A percentile compares a stretch with the other conserved stretches of the same genome.
Conservation (phyloP, 345 rosid species). For the Passiflora organensis region DNA sequence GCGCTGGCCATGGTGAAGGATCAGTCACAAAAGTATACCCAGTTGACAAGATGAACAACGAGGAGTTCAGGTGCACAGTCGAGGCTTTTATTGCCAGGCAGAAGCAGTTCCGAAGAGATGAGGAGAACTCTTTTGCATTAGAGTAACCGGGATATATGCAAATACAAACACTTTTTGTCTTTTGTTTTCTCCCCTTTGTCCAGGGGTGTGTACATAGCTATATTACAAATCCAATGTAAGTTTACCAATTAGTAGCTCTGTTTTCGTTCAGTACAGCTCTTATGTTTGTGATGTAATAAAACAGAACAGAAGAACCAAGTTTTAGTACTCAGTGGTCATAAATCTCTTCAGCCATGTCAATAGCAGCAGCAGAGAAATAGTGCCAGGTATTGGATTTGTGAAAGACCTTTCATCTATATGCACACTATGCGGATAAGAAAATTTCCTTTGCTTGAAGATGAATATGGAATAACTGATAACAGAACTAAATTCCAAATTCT, state of each 20-base stretch:
- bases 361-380: no score
- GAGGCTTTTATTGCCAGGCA: constrained; percentile 83
- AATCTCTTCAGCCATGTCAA: neutral
- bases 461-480: neutral
- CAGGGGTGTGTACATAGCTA: constrained; percentile 18
- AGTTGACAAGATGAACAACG: constrained; percentile 66
- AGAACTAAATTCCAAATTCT: constrained; percentile 17
- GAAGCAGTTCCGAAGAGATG: constrained; percentile 60
- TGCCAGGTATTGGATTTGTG: no score
- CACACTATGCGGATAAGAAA: neutral
- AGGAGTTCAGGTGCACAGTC: constrained; percentile 54
- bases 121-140: constrained; percentile 32
- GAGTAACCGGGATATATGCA: neutral
- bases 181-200: neutral
- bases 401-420: no score
- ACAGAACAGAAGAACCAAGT: neutral
- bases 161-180: neutral
- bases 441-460: neutral
- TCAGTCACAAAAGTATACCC: constrained; percentile 24
- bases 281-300: neutral
- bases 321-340: no score
- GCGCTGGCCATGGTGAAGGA: constrained; percentile 20
- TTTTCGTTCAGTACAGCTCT: neutral
- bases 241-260: neutral
- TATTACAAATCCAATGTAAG: constrained; percentile 13